Conservation (phyloP, 129 eudicot species). For the Gnaphalium uliginosum region DNA sequence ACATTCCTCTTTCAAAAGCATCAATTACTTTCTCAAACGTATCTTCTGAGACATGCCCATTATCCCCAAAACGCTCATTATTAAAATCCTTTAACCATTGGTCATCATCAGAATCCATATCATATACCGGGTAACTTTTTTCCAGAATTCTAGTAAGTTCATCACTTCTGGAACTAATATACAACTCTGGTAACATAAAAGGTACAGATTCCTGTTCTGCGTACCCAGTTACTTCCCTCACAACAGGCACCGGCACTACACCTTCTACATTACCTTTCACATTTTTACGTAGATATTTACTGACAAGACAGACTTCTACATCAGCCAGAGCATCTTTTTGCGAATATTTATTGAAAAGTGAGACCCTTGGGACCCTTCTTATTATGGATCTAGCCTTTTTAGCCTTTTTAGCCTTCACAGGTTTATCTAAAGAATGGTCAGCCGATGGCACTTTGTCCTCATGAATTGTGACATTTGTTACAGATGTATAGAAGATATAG, state of each 20-base stretch:
- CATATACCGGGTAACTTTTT: slow-evolving; percentile 56
- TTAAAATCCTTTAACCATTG: slow-evolving; percentile 57
- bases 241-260: slow-evolving; percentile 67
- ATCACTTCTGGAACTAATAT: slow-evolving; percentile 56
- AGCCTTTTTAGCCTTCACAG: slow-evolving; percentile 11
- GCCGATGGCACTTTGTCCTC: slow-evolving; percentile 2
- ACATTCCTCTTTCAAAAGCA: slow-evolving; percentile 78
- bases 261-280: slow-evolving; percentile 25
- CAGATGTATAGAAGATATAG: slow-evolving; percentile 4
- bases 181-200: slow-evolving; percentile 52
- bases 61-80: slow-evolving; percentile 19
- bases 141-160: slow-evolving; percentile 64
- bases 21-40: slow-evolving; percentile 66
- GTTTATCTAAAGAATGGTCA: neutral
- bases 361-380: slow-evolving; percentile 11
- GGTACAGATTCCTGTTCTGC: slow-evolving; percentile 29
- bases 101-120: slow-evolving; percentile 80
- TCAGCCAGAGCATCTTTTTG: neutral
- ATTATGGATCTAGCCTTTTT: slow-evolving; percentile 31
- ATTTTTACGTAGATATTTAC: neutral
- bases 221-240: slow-evolving; percentile 48
- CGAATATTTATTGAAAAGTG: neutral
- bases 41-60: slow-evolving; percentile 41
- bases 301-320: neutral
- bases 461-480: slow-evolving; percentile 5